Conservation (phyloP, 371 early-diverging fungal species). For the Synchytrium microbalum region DNA sequence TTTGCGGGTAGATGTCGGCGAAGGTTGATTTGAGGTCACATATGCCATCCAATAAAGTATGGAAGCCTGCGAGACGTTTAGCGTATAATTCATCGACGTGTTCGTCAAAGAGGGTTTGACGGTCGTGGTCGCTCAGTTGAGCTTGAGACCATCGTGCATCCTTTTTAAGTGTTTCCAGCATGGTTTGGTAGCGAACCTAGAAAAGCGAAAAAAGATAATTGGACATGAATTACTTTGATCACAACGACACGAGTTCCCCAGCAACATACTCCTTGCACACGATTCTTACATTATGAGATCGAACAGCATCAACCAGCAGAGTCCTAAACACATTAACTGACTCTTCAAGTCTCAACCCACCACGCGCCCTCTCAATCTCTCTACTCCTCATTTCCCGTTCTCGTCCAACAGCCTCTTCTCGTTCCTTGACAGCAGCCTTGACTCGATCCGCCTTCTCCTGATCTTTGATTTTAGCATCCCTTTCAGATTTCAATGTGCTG, state of each 20-base stretch:
- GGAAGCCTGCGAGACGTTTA: constrained; percentile 27
- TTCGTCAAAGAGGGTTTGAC: constrained; percentile 21
- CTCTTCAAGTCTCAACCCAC: constrained; percentile 21
- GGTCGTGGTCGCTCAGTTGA: not conserved
- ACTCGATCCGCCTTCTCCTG: constrained; percentile 31
- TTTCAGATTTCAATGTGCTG: constrained; percentile 26
- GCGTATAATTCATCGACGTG: constrained; percentile 23
- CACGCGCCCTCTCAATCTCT: constrained; percentile 17
- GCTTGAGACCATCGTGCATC: constrained; percentile 7
- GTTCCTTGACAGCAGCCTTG: constrained; percentile 32
- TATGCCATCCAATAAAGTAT: constrained; percentile 18
- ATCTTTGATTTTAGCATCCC: constrained; percentile 20
- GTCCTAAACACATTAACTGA: constrained; percentile 20
- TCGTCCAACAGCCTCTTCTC: constrained; percentile 33
- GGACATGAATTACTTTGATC: too few relatives aligned
- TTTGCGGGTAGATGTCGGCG: constrained; percentile 11
- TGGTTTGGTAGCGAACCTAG: constrained; percentile 10
- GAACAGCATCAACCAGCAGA: constrained; percentile 31
- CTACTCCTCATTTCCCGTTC: constrained; percentile 20
- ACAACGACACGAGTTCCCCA: too few relatives aligned
- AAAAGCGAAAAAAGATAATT: constrained; percentile 7
- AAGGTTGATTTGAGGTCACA: constrained; percentile 21
- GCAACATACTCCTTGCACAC: not conserved
- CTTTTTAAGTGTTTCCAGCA: constrained; percentile 27
- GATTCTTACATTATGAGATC: not conserved